phyloP scores from a whole-genome alignment of 495 filamentous ascomycete species.

The Antarctomyces pellizariae region DNA sequence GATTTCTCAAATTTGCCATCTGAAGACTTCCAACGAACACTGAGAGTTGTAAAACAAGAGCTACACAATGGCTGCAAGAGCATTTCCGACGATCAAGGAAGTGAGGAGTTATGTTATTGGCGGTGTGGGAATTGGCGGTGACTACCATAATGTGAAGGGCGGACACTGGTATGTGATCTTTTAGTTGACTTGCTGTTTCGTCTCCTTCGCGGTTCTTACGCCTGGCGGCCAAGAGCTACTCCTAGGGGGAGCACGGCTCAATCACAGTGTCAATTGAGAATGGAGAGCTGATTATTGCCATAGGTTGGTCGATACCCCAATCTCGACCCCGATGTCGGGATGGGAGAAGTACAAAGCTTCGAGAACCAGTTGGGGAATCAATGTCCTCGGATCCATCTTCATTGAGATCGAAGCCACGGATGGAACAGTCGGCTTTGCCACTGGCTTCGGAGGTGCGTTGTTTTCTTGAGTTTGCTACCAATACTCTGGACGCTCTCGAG shows the following conservation, averaged over 20 bases:
- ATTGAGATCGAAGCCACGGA: conserved; percentile 78
- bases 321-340: conserved; percentile 73
- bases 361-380: conserved; percentile 85
- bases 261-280: no score
- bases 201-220: no score
- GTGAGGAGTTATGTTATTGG: conserved; percentile 62
- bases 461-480: not conserved
- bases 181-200: no score
- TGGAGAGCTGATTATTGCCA: no score
- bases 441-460: conserved; percentile 60
- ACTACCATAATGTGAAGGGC: conserved; percentile 88
- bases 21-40: no score
- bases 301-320: conserved; percentile 74
- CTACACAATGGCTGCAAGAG: conserved; percentile 18
- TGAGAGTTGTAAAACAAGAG: no score
- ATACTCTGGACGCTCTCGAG: not conserved
- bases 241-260: no score
- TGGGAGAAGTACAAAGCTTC: conserved; percentile 75
- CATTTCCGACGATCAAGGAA: conserved; percentile 53
- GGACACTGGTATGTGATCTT: conserved; percentile 65
- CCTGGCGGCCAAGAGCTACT: no score
- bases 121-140: conserved; percentile 66
- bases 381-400: conserved; percentile 80
- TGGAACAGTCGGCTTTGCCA: conserved; percentile 79
- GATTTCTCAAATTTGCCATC: no score